phyloP scores from a whole-genome alignment of 176 grass and related monocot species.

The Avena sativa region DNA sequence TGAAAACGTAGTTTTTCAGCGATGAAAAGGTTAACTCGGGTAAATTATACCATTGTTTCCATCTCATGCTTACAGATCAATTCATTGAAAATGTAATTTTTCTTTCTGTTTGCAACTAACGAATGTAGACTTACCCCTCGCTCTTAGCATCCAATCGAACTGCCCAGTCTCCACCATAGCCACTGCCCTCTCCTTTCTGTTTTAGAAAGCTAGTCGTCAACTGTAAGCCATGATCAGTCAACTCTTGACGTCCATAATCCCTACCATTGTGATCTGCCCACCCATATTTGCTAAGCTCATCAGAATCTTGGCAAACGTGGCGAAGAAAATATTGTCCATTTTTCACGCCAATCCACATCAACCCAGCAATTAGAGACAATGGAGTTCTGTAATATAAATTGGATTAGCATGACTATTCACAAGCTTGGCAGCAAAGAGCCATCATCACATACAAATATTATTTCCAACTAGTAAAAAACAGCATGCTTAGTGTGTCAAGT shows the following conservation, averaged over 20 bases:
- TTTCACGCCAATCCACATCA: conserved; percentile 96
- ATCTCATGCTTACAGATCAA: neutral
- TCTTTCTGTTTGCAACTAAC: conserved; percentile 21
- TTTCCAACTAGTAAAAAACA: conserved; percentile 37
- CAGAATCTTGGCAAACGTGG: conserved; percentile 96
- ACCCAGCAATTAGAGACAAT: conserved; percentile 75
- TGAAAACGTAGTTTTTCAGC: neutral
- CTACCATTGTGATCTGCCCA: conserved; percentile 91
- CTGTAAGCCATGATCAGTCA: conserved; percentile 75
- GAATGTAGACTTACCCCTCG: conserved; percentile 54
- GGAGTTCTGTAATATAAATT: conserved; percentile 74
- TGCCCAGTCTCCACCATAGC: conserved; percentile 93
- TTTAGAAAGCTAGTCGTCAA: conserved; percentile 92
- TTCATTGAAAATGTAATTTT: neutral
- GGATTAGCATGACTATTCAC: conserved; percentile 32
- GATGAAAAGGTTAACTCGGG: conserved; percentile 28
- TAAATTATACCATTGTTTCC: conserved; percentile 19
- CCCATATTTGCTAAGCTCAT: conserved; percentile 84
- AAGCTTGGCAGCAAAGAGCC: conserved; percentile 14
- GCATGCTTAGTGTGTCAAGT: neutral
- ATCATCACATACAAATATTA: conserved; percentile 6
- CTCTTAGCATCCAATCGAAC: conserved; percentile 67
- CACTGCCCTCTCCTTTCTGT: conserved; percentile 79
- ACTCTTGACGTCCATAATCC: conserved; percentile 81
- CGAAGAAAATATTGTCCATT: conserved; percentile 86